phyloP scores from a whole-genome alignment of 2,329 filamentous ascomycete species.

The Aspergillus jensenii region DNA sequence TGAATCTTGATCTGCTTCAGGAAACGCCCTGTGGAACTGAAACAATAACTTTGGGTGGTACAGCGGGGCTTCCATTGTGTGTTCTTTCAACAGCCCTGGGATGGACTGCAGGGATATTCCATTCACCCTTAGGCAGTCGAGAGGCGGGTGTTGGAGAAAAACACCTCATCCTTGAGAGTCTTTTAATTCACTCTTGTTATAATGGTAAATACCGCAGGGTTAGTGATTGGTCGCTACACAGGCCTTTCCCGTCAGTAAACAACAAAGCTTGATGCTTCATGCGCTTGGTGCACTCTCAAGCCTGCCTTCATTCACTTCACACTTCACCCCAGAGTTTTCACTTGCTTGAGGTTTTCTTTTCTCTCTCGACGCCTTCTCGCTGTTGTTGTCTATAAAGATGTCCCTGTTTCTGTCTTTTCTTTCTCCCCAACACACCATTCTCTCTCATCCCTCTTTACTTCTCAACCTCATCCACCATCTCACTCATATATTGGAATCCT shows the following conservation, averaged over 20 bases:
- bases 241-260: not conserved
- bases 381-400: slow-evolving; percentile 2
- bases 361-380: not conserved
- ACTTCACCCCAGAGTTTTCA: not conserved
- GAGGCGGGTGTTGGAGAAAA: not conserved
- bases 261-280: not conserved
- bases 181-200: not conserved
- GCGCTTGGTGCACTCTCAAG: not conserved
- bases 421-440: not conserved
- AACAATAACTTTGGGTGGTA: not conserved
- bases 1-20: not conserved
- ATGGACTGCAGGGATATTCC: not conserved
- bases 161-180: not conserved
- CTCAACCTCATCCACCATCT: not conserved
- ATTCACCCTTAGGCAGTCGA: not conserved
- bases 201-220: not conserved
- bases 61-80: not conserved
- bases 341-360: not conserved
- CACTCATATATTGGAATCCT: not conserved
- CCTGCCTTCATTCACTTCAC: not conserved
- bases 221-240: not conserved
- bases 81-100: not conserved
- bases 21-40: not conserved
- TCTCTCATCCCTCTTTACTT: not conserved
- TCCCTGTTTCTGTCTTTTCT: not conserved